Conservation (phyloP, 192 early-diverging fungal species). For the Thamnidium elegans region DNA sequence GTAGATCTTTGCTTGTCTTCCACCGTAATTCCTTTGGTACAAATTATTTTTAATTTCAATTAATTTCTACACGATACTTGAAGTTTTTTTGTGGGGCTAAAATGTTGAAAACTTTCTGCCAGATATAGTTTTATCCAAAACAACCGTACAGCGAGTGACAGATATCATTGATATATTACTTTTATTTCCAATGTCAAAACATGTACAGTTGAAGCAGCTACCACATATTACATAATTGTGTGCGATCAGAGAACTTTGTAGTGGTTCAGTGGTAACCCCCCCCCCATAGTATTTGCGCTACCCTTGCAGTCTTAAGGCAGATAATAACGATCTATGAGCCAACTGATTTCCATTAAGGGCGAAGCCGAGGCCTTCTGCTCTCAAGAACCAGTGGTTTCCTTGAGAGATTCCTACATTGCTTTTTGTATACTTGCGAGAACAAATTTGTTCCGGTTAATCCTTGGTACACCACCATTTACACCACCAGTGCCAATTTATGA, state of each 20-base stretch:
- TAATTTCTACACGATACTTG: conserved; percentile 10
- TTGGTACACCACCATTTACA: too few relatives aligned
- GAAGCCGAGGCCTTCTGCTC: conserved; percentile 3
- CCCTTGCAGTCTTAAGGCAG: conserved; percentile 8
- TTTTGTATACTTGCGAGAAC: conserved; percentile 1
- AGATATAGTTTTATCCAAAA: conserved; percentile 14
- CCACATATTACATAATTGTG: conserved; percentile 4
- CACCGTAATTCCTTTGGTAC: conserved; percentile 13
- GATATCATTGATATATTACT: conserved; percentile 17
- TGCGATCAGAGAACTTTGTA: conserved; percentile 8
- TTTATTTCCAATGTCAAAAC: conserved; percentile 14
- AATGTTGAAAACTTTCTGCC: conserved; percentile 7
- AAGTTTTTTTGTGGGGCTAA: conserved; percentile 15
- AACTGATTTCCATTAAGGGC: conserved; percentile 7
- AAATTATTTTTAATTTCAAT: conserved; percentile 17
- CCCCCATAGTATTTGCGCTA: conserved; percentile 8
- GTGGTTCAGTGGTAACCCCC: conserved; percentile 9
- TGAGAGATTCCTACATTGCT: conserved; percentile 5
- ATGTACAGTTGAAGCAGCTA: conserved; percentile 11
- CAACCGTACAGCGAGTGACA: conserved; percentile 6
- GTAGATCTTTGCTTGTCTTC: conserved; percentile 6
- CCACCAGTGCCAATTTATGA: too few relatives aligned
- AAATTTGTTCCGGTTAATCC: not conserved
- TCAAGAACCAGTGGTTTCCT: conserved; percentile 8
- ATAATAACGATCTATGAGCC: conserved; percentile 9